These are phyloP conservation scores for Syzygium jambos DNA, from an alignment of 345 rosid genomes.

Conservation along the genomic window DNA sequence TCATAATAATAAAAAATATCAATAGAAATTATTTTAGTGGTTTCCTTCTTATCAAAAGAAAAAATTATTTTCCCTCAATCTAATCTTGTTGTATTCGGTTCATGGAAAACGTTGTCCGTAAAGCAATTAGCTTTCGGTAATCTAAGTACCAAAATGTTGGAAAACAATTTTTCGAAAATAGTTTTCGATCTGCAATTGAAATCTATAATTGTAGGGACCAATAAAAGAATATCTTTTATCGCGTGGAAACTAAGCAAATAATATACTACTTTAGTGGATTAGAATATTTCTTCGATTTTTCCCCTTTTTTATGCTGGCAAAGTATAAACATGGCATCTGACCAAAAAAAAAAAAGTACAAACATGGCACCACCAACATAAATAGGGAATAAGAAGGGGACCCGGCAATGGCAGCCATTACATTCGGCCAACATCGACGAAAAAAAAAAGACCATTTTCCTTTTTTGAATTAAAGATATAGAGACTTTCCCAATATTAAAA, in stretches of 20 bases:
- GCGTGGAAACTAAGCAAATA: background rate
- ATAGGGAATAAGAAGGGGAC: background rate
- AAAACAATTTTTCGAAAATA: background rate
- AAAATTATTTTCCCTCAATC: too few relatives aligned
- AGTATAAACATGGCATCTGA: background rate
- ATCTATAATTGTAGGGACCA: background rate
- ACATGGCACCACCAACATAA: background rate
- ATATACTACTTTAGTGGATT: background rate
- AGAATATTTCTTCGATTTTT: background rate
- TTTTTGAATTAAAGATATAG: background rate
- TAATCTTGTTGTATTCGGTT: too few relatives aligned
- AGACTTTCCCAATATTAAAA: background rate
- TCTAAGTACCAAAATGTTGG: background rate
- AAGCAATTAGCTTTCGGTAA: too few relatives aligned
- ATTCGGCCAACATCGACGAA: background rate
- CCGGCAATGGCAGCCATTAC: background rate
- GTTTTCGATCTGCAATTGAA: too few relatives aligned
- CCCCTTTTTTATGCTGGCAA: background rate
- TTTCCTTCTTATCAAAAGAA: too few relatives aligned
- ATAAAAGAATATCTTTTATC: background rate
- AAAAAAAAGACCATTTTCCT: too few relatives aligned
- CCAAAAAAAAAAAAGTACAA: background rate
- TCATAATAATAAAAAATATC: too few relatives aligned
- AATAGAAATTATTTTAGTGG: too few relatives aligned
- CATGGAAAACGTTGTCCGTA: too few relatives aligned